Percentiles rank a stretch among this genome's conserved stretches.
Conservation (phyloP, 805 yeast genomes). For the Candida awuae region DNA sequence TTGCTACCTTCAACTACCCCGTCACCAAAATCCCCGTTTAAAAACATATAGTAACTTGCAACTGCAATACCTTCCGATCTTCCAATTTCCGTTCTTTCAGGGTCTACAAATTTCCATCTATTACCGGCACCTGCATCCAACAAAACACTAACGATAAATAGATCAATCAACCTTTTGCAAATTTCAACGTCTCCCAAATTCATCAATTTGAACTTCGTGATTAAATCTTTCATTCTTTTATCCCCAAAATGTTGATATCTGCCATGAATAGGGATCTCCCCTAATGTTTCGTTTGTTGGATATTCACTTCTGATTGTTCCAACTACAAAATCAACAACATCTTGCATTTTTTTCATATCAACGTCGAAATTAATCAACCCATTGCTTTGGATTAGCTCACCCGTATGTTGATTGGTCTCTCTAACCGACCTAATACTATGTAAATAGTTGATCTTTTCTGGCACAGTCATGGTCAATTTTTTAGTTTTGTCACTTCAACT, state of each 20-base stretch:
- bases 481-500: no score
- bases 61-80: constrained; percentile 62
- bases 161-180: constrained; percentile 47
- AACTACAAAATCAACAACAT: constrained; percentile 39
- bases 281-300: constrained; percentile 32
- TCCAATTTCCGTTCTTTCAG: constrained; percentile 24
- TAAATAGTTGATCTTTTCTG: constrained; percentile 27
- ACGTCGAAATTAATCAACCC: constrained; percentile 38
- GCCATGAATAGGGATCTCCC: constrained; percentile 55
- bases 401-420: constrained; percentile 40
- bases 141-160: constrained; percentile 52
- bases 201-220: not conserved
- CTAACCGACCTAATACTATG: constrained; percentile 49
- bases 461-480: no score
- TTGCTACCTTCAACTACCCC: constrained; percentile 38
- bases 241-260: constrained; percentile 56
- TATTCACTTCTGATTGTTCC: constrained; percentile 39
- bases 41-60: constrained; percentile 49
- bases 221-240: constrained; percentile 34
- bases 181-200: constrained; percentile 31
- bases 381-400: constrained; percentile 31
- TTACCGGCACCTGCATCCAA: constrained; percentile 67
- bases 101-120: constrained; percentile 43
- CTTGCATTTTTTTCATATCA: constrained; percentile 34
- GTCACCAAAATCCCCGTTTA: constrained; percentile 38